Evolutionary conservation across 257 asterid genomes (phyloP).

Genomic region (Ligustrum vulgare): DNA sequence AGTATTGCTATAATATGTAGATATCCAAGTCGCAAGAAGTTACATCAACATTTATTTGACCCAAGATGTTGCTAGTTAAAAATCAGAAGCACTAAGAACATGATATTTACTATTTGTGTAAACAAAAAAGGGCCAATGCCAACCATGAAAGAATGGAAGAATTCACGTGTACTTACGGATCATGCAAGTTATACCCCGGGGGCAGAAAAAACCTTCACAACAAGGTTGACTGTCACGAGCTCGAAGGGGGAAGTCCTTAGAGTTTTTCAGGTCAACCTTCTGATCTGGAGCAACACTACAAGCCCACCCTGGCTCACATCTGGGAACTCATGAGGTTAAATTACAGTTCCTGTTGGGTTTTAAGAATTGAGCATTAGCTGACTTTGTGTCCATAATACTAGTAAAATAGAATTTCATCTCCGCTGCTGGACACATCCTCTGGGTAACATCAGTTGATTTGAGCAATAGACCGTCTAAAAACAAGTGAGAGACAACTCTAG

Average conservation of each 20-base stretch:
- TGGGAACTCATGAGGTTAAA: slow-evolving; percentile 73
- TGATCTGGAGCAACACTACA: slow-evolving; percentile 48
- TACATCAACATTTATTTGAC: background rate
- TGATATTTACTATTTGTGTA: background rate
- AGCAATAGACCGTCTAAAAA: slow-evolving; percentile 28
- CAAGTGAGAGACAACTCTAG: background rate
- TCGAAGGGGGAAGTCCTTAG: slow-evolving; percentile 64
- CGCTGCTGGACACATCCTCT: slow-evolving; percentile 91
- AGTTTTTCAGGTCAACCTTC: slow-evolving; percentile 73
- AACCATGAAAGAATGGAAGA: background rate
- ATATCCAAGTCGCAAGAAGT: too few relatives aligned
- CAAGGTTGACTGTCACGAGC: slow-evolving; percentile 67
- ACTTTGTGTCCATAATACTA: slow-evolving; percentile 60
- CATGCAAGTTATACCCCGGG: slow-evolving; percentile 98
- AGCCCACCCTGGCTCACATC: slow-evolving; percentile 99
- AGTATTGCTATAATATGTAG: background rate
- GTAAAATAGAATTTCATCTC: slow-evolving; percentile 88
- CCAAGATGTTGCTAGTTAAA: background rate
- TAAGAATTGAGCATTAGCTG: slow-evolving; percentile 61
- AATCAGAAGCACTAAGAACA: background rate
- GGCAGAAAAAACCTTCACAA: slow-evolving; percentile 95
- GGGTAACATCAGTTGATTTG: slow-evolving; percentile 67
- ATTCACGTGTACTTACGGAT: slow-evolving; percentile 66
- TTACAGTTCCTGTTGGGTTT: slow-evolving; percentile 90
- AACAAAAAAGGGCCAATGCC: too few relatives aligned